These are phyloP conservation scores for Debaryomyces nepalensis DNA, from an alignment of 1,139 yeast genomes.

Conservation along the genomic window DNA sequence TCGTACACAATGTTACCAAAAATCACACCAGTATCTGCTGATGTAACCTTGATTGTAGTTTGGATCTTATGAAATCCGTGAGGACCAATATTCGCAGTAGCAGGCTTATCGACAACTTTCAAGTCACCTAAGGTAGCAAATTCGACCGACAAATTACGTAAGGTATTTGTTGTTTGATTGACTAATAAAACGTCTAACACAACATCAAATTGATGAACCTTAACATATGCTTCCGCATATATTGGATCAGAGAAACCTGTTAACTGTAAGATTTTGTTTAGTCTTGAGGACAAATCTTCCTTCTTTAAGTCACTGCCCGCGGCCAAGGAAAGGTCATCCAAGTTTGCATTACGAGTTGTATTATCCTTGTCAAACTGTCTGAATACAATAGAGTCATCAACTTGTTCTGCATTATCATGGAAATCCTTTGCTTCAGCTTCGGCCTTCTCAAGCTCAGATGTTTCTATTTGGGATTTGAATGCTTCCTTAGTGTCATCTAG, in stretches of 20 bases:
- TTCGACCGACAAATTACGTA: slow-evolving; percentile 91
- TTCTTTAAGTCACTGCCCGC: slow-evolving; percentile 50
- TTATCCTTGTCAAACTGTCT: slow-evolving; percentile 75
- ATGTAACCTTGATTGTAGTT: slow-evolving; percentile 89
- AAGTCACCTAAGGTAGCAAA: slow-evolving; percentile 96
- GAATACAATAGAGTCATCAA: slow-evolving; percentile 81
- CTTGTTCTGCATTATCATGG: slow-evolving; percentile 74
- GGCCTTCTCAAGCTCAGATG: slow-evolving; percentile 60
- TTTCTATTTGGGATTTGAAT: slow-evolving; percentile 64
- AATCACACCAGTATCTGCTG: slow-evolving; percentile 96
- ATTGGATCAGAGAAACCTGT: slow-evolving; percentile 98
- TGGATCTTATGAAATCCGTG: slow-evolving; percentile 93
- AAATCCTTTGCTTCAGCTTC: slow-evolving; percentile 62
- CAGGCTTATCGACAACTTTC: slow-evolving; percentile 91
- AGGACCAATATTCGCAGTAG: slow-evolving; percentile 93
- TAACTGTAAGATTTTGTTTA: slow-evolving; percentile 86
- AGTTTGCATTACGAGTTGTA: slow-evolving; percentile 35
- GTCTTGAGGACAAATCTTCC: slow-evolving; percentile 72
- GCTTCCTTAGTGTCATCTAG: slow-evolving; percentile 89
- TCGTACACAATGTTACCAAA: slow-evolving; percentile 97
- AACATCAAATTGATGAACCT: slow-evolving; percentile 94
- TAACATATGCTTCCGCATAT: slow-evolving; percentile 95
- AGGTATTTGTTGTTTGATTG: slow-evolving; percentile 89
- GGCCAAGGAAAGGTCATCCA: slow-evolving; percentile 57
- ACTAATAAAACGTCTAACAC: slow-evolving; percentile 92